phyloP scores from a whole-genome alignment of 2,329 filamentous ascomycete species.

The Xylaria sp. region DNA sequence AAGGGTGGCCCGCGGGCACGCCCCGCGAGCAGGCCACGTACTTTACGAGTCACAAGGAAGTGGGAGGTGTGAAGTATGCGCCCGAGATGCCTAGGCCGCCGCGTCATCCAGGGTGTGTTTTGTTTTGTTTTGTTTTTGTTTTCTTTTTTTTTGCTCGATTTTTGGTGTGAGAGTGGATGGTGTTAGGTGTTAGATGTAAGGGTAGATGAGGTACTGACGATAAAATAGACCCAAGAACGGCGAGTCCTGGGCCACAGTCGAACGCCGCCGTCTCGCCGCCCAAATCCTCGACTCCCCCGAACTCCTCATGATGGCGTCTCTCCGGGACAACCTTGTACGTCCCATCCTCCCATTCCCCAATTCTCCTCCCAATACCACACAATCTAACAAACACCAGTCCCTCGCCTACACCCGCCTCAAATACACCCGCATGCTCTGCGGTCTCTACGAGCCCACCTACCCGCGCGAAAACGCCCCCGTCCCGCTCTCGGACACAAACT shows the following conservation, averaged over 20 bases:
- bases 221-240: slow-evolving; percentile 4
- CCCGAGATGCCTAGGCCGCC: slow-evolving; percentile 4
- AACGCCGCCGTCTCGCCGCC: slow-evolving; percentile 46
- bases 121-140: no score
- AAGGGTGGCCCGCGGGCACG: no score
- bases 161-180: no score
- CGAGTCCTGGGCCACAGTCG: slow-evolving; percentile 38
- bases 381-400: slow-evolving; percentile 45
- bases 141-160: no score
- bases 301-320: slow-evolving; percentile 54
- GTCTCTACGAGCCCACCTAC: slow-evolving; percentile 37
- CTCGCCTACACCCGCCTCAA: slow-evolving; percentile 44
- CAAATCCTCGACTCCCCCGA: slow-evolving; percentile 53
- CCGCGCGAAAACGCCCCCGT: no score
- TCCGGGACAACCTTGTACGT: slow-evolving; percentile 49
- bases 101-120: no score
- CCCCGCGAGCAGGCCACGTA: no score
- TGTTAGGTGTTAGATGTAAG: no score
- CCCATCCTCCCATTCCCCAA: slow-evolving; percentile 12
- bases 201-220: no score
- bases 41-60: no score
- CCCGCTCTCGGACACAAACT: no score
- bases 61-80: background rate
- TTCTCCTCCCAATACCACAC: background rate
- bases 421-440: slow-evolving; percentile 53